These are phyloP conservation scores for Phytopythium boreale DNA, from an alignment of 352 stramenopile genomes.

Conservation along the genomic window DNA sequence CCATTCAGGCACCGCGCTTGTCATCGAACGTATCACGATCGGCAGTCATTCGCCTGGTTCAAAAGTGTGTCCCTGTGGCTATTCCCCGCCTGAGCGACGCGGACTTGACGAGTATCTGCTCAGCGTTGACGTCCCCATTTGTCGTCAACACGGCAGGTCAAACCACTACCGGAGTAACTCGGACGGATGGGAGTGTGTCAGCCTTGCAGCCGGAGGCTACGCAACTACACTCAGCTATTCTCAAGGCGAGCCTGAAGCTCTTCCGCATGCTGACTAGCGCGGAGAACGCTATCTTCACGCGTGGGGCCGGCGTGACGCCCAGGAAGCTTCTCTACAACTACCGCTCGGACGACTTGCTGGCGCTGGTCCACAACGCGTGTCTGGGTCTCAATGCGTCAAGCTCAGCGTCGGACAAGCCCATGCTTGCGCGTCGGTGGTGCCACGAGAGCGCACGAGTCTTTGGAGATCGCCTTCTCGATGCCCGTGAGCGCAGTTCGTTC, in stretches of 20 bases:
- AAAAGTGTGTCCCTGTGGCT: conserved; percentile 31
- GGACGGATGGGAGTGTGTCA: neutral
- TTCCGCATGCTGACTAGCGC: conserved; percentile 37
- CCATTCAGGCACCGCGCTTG: conserved; percentile 17
- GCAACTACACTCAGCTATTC: conserved; percentile 33
- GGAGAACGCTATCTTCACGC: conserved; percentile 23
- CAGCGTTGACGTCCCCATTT: conserved; percentile 13
- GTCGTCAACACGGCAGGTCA: neutral
- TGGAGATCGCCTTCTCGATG: conserved; percentile 43
- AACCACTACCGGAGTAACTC: neutral
- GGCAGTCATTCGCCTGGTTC: conserved; percentile 22
- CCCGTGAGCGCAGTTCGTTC: conserved; percentile 30
- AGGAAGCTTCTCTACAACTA: conserved; percentile 59
- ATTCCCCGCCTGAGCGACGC: conserved; percentile 31
- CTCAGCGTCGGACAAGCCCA: conserved; percentile 39
- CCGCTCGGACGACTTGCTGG: conserved; percentile 32
- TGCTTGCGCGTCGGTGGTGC: conserved; percentile 63
- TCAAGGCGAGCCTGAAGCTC: conserved; percentile 58
- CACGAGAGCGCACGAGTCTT: conserved; percentile 61
- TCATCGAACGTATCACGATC: neutral
- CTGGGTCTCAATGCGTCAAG: conserved; percentile 29
- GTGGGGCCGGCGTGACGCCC: conserved; percentile 10
- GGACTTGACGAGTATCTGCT: conserved; percentile 54
- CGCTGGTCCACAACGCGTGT: conserved; percentile 43
- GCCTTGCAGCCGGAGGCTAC: neutral